These are phyloP conservation scores for Mallotus repandus DNA, from an alignment of 441 rosid species.

Conservation along the genomic window DNA sequence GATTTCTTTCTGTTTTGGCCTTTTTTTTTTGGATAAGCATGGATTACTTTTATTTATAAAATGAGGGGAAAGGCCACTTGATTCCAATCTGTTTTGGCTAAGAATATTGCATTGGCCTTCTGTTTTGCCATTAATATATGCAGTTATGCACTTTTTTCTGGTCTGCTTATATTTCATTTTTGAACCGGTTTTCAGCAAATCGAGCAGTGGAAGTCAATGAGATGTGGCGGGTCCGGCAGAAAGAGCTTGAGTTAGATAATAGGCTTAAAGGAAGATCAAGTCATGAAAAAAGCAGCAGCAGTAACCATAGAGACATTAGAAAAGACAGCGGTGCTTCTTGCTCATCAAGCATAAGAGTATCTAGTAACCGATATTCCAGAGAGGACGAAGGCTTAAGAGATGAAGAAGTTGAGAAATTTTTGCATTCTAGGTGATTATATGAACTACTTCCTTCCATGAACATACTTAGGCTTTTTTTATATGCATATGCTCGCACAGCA, in stretches of 20 bases:
- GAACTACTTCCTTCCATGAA: neutral
- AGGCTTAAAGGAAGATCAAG: constrained; percentile 50
- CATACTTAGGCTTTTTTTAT: neutral
- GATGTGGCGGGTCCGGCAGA: constrained; percentile 81
- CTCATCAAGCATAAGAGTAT: constrained; percentile 41
- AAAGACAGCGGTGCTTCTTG: constrained; percentile 26
- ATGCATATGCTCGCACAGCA: neutral
- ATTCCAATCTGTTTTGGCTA: neutral
- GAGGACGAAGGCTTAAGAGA: constrained; percentile 65
- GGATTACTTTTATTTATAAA: neutral
- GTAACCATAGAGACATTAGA: constrained; percentile 35
- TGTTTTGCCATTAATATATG: neutral
- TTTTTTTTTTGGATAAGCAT: too few species aligned
- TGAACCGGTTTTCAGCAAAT: constrained; percentile 53
- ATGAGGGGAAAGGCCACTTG: neutral
- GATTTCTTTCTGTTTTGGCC: too few species aligned
- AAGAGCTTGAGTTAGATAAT: constrained; percentile 63
- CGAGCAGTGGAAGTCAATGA: constrained; percentile 83
- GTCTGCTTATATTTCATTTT: neutral
- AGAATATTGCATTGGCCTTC: neutral
- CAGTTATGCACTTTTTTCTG: neutral
- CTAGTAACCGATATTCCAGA: constrained; percentile 31
- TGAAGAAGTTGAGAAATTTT: constrained; percentile 71
- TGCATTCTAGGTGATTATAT: constrained; percentile 59
- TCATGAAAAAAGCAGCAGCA: constrained; percentile 33